A percentile compares a stretch with the other conserved stretches of the same genome.
phyloP scores from a whole-genome alignment of 116 monocot species.

The Zostera marina region DNA sequence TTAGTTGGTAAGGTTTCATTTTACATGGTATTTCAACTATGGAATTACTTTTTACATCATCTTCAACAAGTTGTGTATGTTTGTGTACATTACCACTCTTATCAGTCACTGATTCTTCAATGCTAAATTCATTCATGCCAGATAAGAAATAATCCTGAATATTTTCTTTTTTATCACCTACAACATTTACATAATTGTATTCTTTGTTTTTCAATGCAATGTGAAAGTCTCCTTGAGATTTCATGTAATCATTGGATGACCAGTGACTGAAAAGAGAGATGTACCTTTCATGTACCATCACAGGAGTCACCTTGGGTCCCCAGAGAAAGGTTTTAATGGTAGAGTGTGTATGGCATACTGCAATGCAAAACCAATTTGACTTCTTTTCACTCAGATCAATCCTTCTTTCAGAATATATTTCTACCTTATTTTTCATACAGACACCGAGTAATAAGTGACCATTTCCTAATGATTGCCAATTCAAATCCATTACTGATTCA shows the following conservation, averaged over 20 bases:
- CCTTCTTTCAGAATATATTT: constrained; percentile 53
- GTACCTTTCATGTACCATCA: constrained; percentile 72
- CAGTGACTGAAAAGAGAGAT: constrained; percentile 57
- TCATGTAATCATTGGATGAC: constrained; percentile 20
- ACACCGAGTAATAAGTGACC: constrained; percentile 71
- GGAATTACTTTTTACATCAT: not conserved
- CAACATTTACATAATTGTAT: constrained; percentile 6
- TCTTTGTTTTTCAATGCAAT: constrained; percentile 5
- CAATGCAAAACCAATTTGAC: constrained; percentile 57
- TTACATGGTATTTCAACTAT: constrained; percentile 3
- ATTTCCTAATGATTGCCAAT: constrained; percentile 60
- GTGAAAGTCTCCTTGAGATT: not conserved
- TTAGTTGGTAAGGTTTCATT: constrained; percentile 7
- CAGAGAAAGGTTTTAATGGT: constrained; percentile 47
- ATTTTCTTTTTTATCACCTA: constrained; percentile 5
- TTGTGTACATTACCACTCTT: not conserved
- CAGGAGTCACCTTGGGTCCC: constrained; percentile 53
- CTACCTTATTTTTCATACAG: constrained; percentile 50
- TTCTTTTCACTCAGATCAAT: constrained; percentile 11
- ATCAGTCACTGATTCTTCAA: constrained; percentile 5
- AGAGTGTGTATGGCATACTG: constrained; percentile 22
- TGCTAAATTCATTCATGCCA: constrained; percentile 8
- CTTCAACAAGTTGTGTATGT: not conserved
- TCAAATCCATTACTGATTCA: constrained; percentile 39
- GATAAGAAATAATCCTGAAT: constrained; percentile 9